Evolutionary conservation across 192 early-diverging fungal species (phyloP), one percentile per base, ranked within the genome.

Genomic region (Backusella australiensis): DNA sequence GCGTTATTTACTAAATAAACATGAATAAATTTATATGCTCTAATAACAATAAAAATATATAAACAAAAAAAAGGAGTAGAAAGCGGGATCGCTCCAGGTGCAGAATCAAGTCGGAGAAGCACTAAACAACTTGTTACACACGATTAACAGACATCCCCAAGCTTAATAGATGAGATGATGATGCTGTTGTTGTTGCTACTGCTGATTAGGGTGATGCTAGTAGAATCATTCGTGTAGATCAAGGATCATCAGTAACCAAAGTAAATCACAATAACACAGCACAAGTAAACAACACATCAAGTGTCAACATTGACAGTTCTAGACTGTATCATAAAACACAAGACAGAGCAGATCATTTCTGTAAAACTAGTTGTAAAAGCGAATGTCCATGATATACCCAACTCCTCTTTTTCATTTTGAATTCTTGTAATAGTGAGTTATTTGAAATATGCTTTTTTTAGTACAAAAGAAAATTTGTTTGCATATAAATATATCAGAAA

Each of bases 381-480:
- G 42, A 14, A 44, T 44, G 4, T 21, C 23, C 12, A 63, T 63
- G 26, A 63, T 21, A 63, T 14, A 4, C 8, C 7, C 26, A 19
- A 49, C 56, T 63, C 23, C 23, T 59, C 23, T 26, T 26, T 53
- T 56, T 56, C 21, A n/a, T 9, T 56, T 63, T 63, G 56, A 63
- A 63, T 63, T 63, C 56, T 63, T 63, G 26, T 4, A 63, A 63
- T 29, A 63, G 56, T 63, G 56, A 63, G 26, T 63, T 63, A 63
- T 63, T 63, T 63, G 56, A 63, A 63, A 63, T 63, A 63, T 63
- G 56, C 26, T 63, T 63, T 63, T 63, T 63, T 63, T 63, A 63
- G 56, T 26, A 63, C 56, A 29, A 63, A 63, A 26, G 21, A 26
- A 26, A 63, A 63, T 63, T 63, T 29, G 56, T 63, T 63, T 63